Conservation (phyloP, 192 early-diverging fungal species). For the Podila horticola region DNA sequence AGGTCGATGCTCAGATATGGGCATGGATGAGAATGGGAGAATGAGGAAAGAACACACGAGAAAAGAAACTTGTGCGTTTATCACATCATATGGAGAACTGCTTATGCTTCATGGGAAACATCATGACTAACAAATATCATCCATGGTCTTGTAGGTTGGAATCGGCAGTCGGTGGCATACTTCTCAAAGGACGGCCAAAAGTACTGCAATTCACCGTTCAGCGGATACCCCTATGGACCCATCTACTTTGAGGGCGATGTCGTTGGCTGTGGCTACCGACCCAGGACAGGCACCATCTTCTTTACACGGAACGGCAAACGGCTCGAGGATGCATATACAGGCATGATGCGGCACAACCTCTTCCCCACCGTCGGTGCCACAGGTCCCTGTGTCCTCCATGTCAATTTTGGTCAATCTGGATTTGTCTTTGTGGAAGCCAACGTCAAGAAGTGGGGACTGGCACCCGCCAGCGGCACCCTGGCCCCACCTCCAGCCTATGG, state of each 20-base stretch:
- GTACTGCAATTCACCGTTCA: slow-evolving; percentile 77
- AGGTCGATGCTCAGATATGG: no score
- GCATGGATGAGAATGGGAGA: no score
- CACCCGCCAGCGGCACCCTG: slow-evolving; percentile 72
- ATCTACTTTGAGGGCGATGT: slow-evolving; percentile 79
- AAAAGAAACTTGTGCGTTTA: no score
- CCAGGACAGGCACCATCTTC: slow-evolving; percentile 77
- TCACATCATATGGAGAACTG: no score
- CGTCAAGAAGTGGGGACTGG: slow-evolving; percentile 86
- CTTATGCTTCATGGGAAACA: no score
- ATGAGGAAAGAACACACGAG: no score
- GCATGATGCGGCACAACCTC: slow-evolving; percentile 70
- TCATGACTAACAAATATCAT: neutral
- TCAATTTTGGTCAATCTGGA: slow-evolving; percentile 81
- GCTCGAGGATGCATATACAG: slow-evolving; percentile 73
- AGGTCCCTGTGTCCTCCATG: slow-evolving; percentile 65
- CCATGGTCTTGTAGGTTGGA: slow-evolving; percentile 65
- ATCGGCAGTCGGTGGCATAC: slow-evolving; percentile 77
- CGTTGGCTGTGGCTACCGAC: slow-evolving; percentile 80
- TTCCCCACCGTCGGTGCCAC: slow-evolving; percentile 77
- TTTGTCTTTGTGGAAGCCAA: slow-evolving; percentile 91
- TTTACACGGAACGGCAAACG: slow-evolving; percentile 83
- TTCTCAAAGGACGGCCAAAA: slow-evolving; percentile 73
- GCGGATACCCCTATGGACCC: slow-evolving; percentile 69
- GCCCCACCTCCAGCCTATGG: slow-evolving; percentile 87